Evolutionary conservation across 169 alveolate genomes (phyloP).

Genomic region (Plasmodium coatneyi): DNA sequence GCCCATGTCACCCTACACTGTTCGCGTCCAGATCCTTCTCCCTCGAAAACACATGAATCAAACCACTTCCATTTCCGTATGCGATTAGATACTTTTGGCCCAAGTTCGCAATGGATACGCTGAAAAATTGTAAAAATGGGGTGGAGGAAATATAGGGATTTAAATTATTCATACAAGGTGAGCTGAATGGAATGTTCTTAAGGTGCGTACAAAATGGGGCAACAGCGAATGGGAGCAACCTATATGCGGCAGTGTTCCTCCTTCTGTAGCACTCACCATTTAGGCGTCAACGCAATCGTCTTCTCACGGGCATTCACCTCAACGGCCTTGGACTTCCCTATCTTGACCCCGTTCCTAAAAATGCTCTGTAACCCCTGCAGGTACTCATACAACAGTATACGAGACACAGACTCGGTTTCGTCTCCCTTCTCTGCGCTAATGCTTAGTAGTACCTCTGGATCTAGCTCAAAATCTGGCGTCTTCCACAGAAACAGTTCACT

Average conservation of each 20-base stretch:
- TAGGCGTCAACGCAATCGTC: constrained; percentile 29
- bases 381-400: constrained; percentile 50
- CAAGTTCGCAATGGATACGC: constrained; percentile 44
- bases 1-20: background rate
- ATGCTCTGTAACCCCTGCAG: constrained; percentile 41
- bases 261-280: constrained; percentile 10
- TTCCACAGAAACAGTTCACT: constrained; percentile 46
- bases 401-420: constrained; percentile 2
- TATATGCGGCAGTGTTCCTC: background rate
- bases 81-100: constrained; percentile 40
- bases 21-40: background rate
- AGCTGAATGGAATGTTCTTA: background rate
- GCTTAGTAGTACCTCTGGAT: constrained; percentile 25
- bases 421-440: constrained; percentile 27
- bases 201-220: background rate
- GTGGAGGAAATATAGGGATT: background rate
- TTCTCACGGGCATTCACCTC: background rate
- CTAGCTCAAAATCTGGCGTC: constrained; percentile 17
- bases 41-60: constrained; percentile 35
- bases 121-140: constrained; percentile 15
- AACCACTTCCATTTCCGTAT: constrained; percentile 43
- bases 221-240: background rate
- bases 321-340: constrained; percentile 9
- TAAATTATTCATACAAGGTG: background rate
- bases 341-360: constrained; percentile 27